A percentile compares a stretch with the other conserved stretches of the same genome.
These are phyloP conservation scores for Leishmania mexicana DNA, from an alignment of 208 protist species.

Conservation along the genomic window DNA sequence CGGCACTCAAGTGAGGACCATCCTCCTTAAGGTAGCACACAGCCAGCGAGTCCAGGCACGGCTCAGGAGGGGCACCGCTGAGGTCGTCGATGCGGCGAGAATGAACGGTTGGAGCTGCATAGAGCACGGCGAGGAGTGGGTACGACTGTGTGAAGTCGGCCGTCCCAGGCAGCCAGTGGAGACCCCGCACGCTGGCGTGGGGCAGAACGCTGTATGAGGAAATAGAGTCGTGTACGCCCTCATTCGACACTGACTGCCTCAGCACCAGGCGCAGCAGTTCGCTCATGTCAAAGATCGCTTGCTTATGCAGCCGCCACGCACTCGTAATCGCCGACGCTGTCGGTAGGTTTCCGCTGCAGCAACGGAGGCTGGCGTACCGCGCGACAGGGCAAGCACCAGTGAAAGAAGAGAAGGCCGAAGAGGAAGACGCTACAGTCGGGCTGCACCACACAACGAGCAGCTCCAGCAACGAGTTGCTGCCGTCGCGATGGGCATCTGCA, in stretches of 20 bases:
- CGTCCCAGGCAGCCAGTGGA: constrained; percentile 46
- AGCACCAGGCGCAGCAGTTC: constrained; percentile 3
- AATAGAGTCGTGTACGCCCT: neutral
- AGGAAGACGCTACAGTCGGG: neutral
- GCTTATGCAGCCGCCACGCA: constrained; percentile 8
- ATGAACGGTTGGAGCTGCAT: constrained; percentile 16
- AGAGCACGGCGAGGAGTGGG: constrained; percentile 49
- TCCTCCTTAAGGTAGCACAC: constrained; percentile 21
- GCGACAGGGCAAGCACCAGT: neutral
- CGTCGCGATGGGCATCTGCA: neutral
- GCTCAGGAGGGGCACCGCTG: neutral
- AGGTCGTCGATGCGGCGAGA: neutral
- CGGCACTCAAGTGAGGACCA: neutral
- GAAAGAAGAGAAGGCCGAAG: neutral
- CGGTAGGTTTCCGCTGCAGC: neutral
- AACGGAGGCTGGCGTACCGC: constrained; percentile 1
- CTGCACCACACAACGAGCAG: constrained; percentile 11
- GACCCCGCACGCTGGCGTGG: constrained; percentile 22
- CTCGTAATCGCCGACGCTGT: neutral
- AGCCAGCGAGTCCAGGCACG: constrained; percentile 25
- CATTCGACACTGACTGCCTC: neutral
- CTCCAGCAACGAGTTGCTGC: constrained; percentile 1
- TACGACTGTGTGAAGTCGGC: constrained; percentile 26
- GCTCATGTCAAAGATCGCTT: constrained; percentile 12
- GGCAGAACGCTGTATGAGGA: neutral